Evolutionary conservation across 2,329 filamentous ascomycete genomes (phyloP).

Genomic region (Botryotinia globosa): DNA sequence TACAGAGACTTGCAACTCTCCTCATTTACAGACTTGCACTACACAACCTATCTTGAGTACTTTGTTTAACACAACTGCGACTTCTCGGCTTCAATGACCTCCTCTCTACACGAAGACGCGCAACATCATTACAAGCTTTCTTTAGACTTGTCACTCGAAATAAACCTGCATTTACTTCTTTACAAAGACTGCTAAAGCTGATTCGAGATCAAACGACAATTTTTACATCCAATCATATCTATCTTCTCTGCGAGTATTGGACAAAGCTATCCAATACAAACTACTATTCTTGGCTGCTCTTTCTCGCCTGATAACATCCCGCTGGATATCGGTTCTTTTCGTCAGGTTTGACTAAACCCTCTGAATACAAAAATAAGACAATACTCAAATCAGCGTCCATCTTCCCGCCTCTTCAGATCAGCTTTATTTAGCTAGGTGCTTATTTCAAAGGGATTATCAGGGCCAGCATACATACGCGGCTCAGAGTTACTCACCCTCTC

Average conservation of each 20-base stretch:
- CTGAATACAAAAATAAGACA: no score
- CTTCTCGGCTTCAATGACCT: not conserved
- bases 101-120: not conserved
- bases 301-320: not conserved
- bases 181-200: fast-evolving
- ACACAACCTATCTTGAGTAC: not conserved
- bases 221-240: no score
- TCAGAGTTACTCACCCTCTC: not conserved
- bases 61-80: not conserved
- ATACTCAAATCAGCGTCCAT: not conserved
- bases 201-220: not conserved
- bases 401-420: not conserved
- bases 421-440: not conserved
- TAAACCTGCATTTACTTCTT: not conserved
- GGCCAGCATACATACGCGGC: not conserved
- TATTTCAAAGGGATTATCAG: not conserved
- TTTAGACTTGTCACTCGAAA: not conserved
- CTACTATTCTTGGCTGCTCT: not conserved
- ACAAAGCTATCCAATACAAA: not conserved
- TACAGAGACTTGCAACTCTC: not conserved
- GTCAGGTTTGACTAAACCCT: not conserved
- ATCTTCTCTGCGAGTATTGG: not conserved
- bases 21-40: not conserved
- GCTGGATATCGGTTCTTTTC: no score
- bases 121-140: not conserved